Percentiles rank a stretch among this genome's conserved stretches.
These are phyloP conservation scores for Plasmopara muralis DNA, from an alignment of 352 stramenopile genomes.

Conservation along the genomic window DNA sequence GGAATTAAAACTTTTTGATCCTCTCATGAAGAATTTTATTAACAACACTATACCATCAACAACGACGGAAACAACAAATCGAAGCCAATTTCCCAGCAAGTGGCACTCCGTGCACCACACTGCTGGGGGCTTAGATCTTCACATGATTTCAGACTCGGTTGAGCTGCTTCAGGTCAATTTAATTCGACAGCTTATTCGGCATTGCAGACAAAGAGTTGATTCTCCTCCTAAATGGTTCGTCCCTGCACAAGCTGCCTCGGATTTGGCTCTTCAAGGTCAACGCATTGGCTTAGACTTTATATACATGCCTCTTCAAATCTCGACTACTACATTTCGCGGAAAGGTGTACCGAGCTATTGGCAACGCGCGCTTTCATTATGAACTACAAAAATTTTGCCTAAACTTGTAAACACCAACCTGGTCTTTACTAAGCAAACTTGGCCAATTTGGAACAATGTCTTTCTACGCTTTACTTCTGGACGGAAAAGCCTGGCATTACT, in stretches of 20 bases:
- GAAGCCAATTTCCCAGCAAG: conserved; percentile 3
- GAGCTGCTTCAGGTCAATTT: conserved; percentile 9
- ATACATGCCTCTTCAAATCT: conserved; percentile 2
- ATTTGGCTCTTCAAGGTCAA: conserved; percentile 1
- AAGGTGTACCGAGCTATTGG: neutral
- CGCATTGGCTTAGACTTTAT: conserved; percentile 5
- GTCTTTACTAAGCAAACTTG: conserved; percentile 6
- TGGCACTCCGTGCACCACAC: neutral
- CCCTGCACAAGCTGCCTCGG: conserved; percentile 1
- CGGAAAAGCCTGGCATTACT: too few relatives aligned
- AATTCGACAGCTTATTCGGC: conserved; percentile 7
- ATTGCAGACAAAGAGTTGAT: neutral
- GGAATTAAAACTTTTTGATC: conserved; percentile 2
- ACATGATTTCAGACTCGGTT: neutral
- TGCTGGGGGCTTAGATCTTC: conserved; percentile 4
- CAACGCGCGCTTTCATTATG: neutral
- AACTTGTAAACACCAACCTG: conserved; percentile 1
- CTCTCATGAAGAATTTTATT: neutral
- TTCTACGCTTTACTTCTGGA: neutral
- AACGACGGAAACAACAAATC: neutral
- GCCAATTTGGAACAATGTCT: conserved; percentile 6
- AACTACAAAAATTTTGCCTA: conserved; percentile 8
- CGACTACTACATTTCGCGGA: neutral
- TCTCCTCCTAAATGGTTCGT: conserved; percentile 7
- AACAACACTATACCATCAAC: neutral